Evolutionary conservation across 2,329 filamentous ascomycete genomes (phyloP).

Genomic region (Blastomyces emzantsi): DNA sequence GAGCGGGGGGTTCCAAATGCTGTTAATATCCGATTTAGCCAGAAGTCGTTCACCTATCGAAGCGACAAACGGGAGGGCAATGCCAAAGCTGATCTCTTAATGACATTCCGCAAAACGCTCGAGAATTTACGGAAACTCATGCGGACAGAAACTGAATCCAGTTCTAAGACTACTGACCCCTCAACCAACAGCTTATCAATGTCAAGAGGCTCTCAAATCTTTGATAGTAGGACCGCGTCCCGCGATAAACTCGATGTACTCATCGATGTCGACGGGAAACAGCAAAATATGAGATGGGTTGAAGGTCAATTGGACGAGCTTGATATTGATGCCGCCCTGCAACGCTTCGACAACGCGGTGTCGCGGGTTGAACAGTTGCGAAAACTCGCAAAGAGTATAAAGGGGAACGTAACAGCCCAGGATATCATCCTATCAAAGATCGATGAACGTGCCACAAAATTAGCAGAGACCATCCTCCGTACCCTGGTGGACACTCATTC

Average conservation of each 20-base stretch:
- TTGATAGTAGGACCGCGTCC: conserved; percentile 67
- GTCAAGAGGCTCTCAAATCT: conserved; percentile 60
- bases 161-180: conserved; percentile 74
- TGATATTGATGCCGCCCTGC: conserved; percentile 89
- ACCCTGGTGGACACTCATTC: conserved; percentile 70
- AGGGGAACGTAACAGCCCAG: conserved; percentile 77
- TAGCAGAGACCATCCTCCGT: conserved; percentile 67
- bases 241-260: conserved; percentile 66
- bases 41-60: conserved; percentile 89
- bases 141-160: conserved; percentile 78
- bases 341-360: conserved; percentile 79
- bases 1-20: conserved; percentile 65
- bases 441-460: conserved; percentile 68
- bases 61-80: conserved; percentile 71
- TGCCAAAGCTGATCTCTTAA: conserved; percentile 71
- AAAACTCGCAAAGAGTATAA: conserved; percentile 65
- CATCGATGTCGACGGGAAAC: conserved; percentile 92
- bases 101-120: conserved; percentile 84
- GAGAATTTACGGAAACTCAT: conserved; percentile 82
- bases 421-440: conserved; percentile 89
- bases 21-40: conserved; percentile 80
- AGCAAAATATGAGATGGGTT: conserved; percentile 92
- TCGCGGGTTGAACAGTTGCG: conserved; percentile 76
- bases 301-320: conserved; percentile 92
- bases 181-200: conserved; percentile 63